Percentiles rank a stretch among this genome's conserved stretches.
Evolutionary conservation across 2,329 filamentous ascomycete genomes (phyloP).

Genomic region (Coniochaeta hoffmannii): DNA sequence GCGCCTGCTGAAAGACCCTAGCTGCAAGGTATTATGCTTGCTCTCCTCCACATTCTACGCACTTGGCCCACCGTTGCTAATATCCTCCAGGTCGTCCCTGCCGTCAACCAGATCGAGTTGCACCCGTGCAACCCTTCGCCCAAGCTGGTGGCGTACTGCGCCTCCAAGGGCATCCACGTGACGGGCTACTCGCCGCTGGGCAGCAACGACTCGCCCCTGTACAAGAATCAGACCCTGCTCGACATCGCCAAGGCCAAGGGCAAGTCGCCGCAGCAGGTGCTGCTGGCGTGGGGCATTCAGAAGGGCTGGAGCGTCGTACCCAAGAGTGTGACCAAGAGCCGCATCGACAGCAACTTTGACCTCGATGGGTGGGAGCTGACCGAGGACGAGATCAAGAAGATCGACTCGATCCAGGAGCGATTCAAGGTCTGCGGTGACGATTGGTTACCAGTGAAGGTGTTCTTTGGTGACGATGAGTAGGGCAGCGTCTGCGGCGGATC

Average conservation of each 20-base stretch:
- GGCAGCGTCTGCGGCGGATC: neutral
- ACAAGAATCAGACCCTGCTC: conserved; percentile 57
- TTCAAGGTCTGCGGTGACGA: conserved; percentile 76
- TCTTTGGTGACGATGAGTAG: conserved; percentile 77
- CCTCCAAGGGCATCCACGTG: conserved; percentile 64
- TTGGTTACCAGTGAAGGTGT: conserved; percentile 71
- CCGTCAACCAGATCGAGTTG: conserved; percentile 77
- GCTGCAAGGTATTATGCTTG: conserved; percentile 43
- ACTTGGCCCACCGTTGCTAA: neutral
- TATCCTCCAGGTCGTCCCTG: conserved; percentile 42
- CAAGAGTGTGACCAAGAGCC: conserved; percentile 67
- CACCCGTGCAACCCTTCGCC: conserved; percentile 77
- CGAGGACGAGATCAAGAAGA: conserved; percentile 61
- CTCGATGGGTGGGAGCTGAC: conserved; percentile 67
- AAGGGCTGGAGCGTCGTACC: conserved; percentile 80
- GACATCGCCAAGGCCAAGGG: conserved; percentile 58
- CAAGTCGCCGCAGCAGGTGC: conserved; percentile 66
- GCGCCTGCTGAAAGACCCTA: conserved; percentile 61
- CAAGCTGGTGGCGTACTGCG: conserved; percentile 67
- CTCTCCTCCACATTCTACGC: conserved; percentile 1
- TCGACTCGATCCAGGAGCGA: conserved; percentile 62
- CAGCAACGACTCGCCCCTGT: conserved; percentile 61
- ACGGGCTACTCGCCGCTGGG: conserved; percentile 71
- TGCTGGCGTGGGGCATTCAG: conserved; percentile 74
- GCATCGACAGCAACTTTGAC: conserved; percentile 71